These are phyloP conservation scores for Amanita brunnescens DNA, from an alignment of 768 basidiomycete species.

Conservation along the genomic window DNA sequence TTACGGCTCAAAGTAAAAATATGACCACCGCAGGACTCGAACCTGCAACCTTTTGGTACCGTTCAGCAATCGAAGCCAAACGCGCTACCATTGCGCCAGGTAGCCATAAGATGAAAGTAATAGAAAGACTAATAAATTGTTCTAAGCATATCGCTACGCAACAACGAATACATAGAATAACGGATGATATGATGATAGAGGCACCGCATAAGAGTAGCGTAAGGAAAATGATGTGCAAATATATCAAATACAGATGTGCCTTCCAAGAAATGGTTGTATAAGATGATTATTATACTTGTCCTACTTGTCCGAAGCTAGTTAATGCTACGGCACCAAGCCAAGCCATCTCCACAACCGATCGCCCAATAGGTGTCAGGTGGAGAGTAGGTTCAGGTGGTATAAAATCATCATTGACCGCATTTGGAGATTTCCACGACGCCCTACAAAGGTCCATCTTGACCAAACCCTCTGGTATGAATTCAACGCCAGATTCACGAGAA, in stretches of 20 bases:
- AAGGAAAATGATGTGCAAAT: too few species aligned
- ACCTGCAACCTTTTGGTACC: constrained; percentile 93
- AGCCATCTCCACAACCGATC: constrained; percentile 48
- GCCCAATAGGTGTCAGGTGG: constrained; percentile 42
- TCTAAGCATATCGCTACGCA: too few species aligned
- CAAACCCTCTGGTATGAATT: constrained; percentile 76
- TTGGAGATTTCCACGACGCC: constrained; percentile 20
- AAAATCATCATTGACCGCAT: constrained; percentile 27
- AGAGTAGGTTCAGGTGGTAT: constrained; percentile 33
- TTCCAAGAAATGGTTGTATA: background rate
- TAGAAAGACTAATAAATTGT: background rate
- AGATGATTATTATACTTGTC: constrained; percentile 6
- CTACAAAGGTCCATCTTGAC: constrained; percentile 64
- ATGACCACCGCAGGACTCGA: constrained; percentile 92
- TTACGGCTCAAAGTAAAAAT: too few species aligned
- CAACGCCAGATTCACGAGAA: constrained; percentile 57
- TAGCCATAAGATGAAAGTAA: constrained; percentile 33
- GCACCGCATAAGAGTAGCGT: too few species aligned
- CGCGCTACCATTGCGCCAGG: constrained; percentile 94
- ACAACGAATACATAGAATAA: too few species aligned
- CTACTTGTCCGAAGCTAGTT: constrained; percentile 34
- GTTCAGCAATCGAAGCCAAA: constrained; percentile 80
- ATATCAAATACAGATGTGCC: too few species aligned
- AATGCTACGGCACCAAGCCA: constrained; percentile 46
- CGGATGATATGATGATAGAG: background rate